Conservation (phyloP, 1,139 yeast species). For the Zygotorulaspora mrakii region DNA sequence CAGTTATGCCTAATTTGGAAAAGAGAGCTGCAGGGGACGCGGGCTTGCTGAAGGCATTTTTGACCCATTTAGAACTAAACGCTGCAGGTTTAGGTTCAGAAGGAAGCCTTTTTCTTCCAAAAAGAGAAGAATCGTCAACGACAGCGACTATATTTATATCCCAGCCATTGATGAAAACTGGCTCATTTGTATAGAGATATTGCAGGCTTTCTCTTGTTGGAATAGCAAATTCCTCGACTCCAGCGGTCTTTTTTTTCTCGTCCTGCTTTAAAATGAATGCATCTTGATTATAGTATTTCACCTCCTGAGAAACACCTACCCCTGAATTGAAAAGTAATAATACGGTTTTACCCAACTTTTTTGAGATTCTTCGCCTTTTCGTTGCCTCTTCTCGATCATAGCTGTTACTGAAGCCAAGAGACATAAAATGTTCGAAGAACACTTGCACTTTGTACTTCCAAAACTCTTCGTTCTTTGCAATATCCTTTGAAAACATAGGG, state of each 20-base stretch:
- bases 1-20: conserved; percentile 33
- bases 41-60: conserved; percentile 27
- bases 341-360: conserved; percentile 57
- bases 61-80: conserved; percentile 33
- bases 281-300: conserved; percentile 45
- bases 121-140: conserved; percentile 24
- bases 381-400: conserved; percentile 71
- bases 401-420: conserved; percentile 62
- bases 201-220: conserved; percentile 55
- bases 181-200: conserved; percentile 43
- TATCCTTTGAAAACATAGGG: conserved; percentile 60
- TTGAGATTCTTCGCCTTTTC: conserved; percentile 62
- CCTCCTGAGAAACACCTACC: conserved; percentile 57
- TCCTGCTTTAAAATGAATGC: conserved; percentile 29
- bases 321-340: conserved; percentile 73
- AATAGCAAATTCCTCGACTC: conserved; percentile 41
- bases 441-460: conserved; percentile 80
- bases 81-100: conserved; percentile 6
- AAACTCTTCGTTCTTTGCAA: conserved; percentile 51
- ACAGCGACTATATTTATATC: conserved; percentile 68
- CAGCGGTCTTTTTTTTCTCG: conserved; percentile 30
- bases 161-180: conserved; percentile 53
- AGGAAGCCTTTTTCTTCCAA: conserved; percentile 15
- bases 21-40: conserved; percentile 24
- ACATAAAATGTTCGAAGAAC: conserved; percentile 72